A percentile compares a stretch with the other conserved stretches of the same genome.
Conservation (phyloP, 176 grass and related monocot genomes). For the Cenchrus americanus region DNA sequence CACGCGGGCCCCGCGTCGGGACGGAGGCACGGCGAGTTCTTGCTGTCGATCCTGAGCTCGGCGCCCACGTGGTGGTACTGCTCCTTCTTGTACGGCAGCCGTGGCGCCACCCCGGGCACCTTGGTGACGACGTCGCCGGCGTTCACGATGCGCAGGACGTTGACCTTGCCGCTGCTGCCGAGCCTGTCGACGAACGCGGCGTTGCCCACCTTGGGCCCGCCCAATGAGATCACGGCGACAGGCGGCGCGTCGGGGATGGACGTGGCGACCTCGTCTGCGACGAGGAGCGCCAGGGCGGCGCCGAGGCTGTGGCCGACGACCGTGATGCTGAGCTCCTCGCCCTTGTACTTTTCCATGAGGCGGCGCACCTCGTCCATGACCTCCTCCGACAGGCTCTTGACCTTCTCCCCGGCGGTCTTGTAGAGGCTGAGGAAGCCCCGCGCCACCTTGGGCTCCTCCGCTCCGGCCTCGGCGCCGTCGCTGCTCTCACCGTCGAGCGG, state of each 20-base stretch:
- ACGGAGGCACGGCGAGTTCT: constrained; percentile 78
- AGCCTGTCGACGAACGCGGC: constrained; percentile 64
- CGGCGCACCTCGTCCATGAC: constrained; percentile 74
- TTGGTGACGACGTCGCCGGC: constrained; percentile 79
- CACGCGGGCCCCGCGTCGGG: constrained; percentile 66
- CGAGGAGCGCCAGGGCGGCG: constrained; percentile 78
- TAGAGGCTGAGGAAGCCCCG: constrained; percentile 76
- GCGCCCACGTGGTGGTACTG: constrained; percentile 74
- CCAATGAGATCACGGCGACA: constrained; percentile 85
- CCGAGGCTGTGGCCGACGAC: constrained; percentile 92
- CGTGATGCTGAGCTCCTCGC: constrained; percentile 94
- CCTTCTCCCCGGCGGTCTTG: constrained; percentile 69
- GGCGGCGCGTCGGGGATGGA: constrained; percentile 64
- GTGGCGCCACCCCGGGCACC: constrained; percentile 62
- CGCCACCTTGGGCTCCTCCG: constrained; percentile 66
- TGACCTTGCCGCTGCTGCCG: constrained; percentile 47
- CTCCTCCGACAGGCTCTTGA: constrained; percentile 65
- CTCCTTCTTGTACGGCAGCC: constrained; percentile 44
- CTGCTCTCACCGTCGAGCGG: constrained; percentile 42
- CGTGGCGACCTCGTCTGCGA: constrained; percentile 71
- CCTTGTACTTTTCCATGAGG: constrained; percentile 79
- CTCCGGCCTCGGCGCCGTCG: not conserved
- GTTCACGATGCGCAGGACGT: constrained; percentile 85
- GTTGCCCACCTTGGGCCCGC: constrained; percentile 84
- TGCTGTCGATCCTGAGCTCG: constrained; percentile 72